Conservation (phyloP, 495 filamentous ascomycete species). For the Zalerion maritima region DNA sequence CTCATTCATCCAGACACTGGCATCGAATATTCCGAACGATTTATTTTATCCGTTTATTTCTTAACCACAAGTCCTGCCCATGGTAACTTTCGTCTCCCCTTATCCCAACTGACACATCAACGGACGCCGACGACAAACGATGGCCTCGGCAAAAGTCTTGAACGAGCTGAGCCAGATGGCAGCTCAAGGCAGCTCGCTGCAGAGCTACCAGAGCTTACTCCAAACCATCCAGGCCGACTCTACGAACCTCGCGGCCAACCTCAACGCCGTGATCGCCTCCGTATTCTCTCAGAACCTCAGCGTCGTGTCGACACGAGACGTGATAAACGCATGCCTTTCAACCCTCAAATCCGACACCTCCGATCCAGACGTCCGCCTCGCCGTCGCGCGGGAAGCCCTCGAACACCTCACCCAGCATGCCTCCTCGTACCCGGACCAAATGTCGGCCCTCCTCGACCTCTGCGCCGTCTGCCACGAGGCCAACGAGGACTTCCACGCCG, state of each 20-base stretch:
- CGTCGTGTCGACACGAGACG: constrained; percentile 57
- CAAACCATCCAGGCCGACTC: constrained; percentile 42
- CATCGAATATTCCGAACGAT: too few species aligned
- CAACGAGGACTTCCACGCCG: constrained; percentile 63
- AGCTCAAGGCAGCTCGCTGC: constrained; percentile 37
- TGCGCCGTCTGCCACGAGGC: constrained; percentile 71
- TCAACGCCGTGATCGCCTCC: constrained; percentile 53
- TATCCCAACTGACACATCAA: too few species aligned
- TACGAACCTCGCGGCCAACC: constrained; percentile 42
- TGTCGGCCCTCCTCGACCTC: constrained; percentile 64
- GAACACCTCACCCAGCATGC: constrained; percentile 43
- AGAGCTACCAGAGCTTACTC: constrained; percentile 55
- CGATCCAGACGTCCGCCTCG: constrained; percentile 46
- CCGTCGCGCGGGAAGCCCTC: constrained; percentile 54
- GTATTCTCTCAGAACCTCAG: constrained; percentile 55
- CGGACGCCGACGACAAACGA: too few species aligned
- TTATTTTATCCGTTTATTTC: too few species aligned
- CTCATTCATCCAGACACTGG: too few species aligned
- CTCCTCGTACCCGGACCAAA: constrained; percentile 70
- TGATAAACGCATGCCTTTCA: constrained; percentile 53
- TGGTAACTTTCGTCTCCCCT: too few species aligned
- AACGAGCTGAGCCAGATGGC: too few species aligned
- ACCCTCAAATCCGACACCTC: constrained; percentile 40
- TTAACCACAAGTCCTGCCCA: too few species aligned
- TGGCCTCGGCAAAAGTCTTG: too few species aligned